Evolutionary conservation across 768 basidiomycete species (phyloP).

Genomic region (Podaxis sp.): DNA sequence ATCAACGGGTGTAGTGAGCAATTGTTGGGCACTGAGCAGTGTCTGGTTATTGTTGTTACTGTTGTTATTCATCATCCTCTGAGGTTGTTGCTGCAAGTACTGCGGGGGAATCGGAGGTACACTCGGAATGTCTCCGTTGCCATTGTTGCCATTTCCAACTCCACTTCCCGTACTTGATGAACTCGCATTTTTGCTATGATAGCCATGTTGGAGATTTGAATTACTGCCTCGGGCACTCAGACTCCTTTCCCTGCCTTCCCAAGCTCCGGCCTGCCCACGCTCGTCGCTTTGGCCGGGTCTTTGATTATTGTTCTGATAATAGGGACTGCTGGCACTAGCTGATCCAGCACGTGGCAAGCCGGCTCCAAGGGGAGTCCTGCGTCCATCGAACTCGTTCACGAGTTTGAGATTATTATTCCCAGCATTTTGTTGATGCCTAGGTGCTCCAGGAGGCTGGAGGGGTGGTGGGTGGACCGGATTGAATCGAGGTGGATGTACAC

Average conservation of each 20-base stretch:
- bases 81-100: conserved; percentile 61
- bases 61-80: conserved; percentile 21
- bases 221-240: conserved; percentile 59
- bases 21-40: conserved; percentile 35
- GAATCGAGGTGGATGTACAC: conserved; percentile 67
- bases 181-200: conserved; percentile 40
- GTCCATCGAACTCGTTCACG: conserved; percentile 60
- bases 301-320: conserved; percentile 25
- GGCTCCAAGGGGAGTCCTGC: conserved; percentile 52
- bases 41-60: conserved; percentile 18
- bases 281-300: conserved; percentile 19
- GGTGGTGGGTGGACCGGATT: conserved; percentile 21
- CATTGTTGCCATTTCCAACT: conserved; percentile 24
- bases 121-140: conserved; percentile 44
- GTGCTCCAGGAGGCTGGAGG: conserved; percentile 8
- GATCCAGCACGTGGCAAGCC: conserved; percentile 32
- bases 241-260: conserved; percentile 66
- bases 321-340: conserved; percentile 27
- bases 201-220: conserved; percentile 62
- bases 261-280: conserved; percentile 32
- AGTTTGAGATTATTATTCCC: conserved; percentile 46
- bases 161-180: conserved; percentile 28
- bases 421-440: conserved; percentile 31
- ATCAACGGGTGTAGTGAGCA: conserved; percentile 71
- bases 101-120: conserved; percentile 74